Percentiles rank a stretch among this genome's conserved stretches.
Evolutionary conservation across 169 alveolate genomes (phyloP).

Genomic region (Cryptosporidium felis): DNA sequence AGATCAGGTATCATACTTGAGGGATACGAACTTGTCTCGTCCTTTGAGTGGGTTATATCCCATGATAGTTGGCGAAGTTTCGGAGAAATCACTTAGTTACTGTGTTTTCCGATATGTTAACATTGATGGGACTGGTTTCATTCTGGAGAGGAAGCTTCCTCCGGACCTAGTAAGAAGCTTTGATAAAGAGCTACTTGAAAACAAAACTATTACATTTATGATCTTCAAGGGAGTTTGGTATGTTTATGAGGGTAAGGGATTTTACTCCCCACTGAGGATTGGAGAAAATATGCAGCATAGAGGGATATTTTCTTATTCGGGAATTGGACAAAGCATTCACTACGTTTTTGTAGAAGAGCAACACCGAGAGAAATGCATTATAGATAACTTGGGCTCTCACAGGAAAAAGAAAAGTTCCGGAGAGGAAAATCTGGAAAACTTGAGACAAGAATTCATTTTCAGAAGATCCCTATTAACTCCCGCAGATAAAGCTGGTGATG

Average conservation of each 20-base stretch:
- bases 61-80: constrained; percentile 20
- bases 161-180: constrained; percentile 1
- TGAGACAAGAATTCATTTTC: constrained; percentile 20
- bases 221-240: constrained; percentile 31
- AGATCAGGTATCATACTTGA: neutral
- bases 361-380: constrained; percentile 26
- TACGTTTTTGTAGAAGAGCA: constrained; percentile 14
- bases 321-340: constrained; percentile 18
- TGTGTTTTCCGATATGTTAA: neutral
- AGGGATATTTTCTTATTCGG: constrained; percentile 53
- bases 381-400: constrained; percentile 51
- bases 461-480: constrained; percentile 20
- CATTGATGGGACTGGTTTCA: neutral
- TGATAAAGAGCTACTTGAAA: neutral
- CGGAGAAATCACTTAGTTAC: neutral
- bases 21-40: neutral
- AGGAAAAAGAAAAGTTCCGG: constrained; percentile 2
- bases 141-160: constrained; percentile 22
- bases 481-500: constrained; percentile 3
- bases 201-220: neutral
- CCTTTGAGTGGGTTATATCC: constrained; percentile 55
- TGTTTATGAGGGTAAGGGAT: constrained; percentile 43
- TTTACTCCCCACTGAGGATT: constrained; percentile 47
- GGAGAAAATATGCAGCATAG: constrained; percentile 21
- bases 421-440: neutral